Evolutionary conservation across 129 eudicot species (phyloP).

Genomic region (Flaveria brownii): DNA sequence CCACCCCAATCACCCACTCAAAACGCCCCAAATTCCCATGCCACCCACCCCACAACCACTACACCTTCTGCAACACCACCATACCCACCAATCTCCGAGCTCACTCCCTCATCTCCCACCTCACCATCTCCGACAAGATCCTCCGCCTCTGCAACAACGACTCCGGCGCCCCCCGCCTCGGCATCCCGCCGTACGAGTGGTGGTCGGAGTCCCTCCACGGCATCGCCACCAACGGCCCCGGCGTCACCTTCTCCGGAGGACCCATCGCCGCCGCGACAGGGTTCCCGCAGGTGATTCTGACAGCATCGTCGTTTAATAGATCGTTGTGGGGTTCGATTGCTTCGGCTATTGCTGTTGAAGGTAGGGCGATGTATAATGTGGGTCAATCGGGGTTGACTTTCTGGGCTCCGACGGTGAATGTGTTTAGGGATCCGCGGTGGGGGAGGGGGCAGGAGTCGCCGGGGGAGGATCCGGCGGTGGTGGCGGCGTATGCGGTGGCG

Average conservation of each 20-base stretch:
- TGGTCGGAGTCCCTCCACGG: conserved; percentile 99
- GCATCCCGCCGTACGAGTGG: conserved; percentile 84
- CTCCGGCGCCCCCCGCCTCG: conserved; percentile 57
- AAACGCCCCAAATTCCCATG: conserved; percentile 50
- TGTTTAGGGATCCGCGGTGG: conserved; percentile 97
- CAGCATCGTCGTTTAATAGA: conserved; percentile 67
- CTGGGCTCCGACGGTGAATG: conserved; percentile 89
- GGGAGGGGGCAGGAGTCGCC: conserved; percentile 98
- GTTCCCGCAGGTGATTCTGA: conserved; percentile 77
- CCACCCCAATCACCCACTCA: conserved; percentile 18
- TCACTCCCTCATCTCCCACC: conserved; percentile 59
- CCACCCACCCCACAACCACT: conserved; percentile 53
- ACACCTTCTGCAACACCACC: conserved; percentile 74
- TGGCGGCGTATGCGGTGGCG: conserved; percentile 53
- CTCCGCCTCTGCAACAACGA: conserved; percentile 68
- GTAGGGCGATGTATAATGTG: conserved; percentile 74
- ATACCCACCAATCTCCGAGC: conserved; percentile 53
- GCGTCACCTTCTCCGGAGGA: conserved; percentile 57
- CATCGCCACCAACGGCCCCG: conserved; percentile 83
- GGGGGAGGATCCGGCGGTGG: conserved; percentile 92
- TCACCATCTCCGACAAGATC: conserved; percentile 76
- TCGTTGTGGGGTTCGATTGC: conserved; percentile 66
- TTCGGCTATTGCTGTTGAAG: conserved; percentile 64
- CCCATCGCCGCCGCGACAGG: conserved; percentile 61
- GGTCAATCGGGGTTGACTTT: conserved; percentile 97